These are phyloP conservation scores for Elaeis guineensis DNA, from an alignment of 176 grass and related monocot genomes.

Conservation along the genomic window DNA sequence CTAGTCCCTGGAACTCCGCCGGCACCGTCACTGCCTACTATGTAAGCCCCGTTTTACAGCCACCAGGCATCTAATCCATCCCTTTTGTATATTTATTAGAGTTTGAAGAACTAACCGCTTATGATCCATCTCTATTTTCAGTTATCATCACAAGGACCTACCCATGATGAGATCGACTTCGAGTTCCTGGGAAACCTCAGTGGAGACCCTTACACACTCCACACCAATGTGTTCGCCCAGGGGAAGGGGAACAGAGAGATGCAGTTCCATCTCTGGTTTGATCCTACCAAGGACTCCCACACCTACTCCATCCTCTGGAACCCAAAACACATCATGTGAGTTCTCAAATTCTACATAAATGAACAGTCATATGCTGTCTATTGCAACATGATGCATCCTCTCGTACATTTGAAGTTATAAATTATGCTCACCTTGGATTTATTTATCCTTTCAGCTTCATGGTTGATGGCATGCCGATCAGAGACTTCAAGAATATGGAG, in stretches of 20 bases:
- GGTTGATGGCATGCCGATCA: conserved; percentile 8
- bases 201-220: conserved; percentile 10
- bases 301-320: conserved; percentile 16
- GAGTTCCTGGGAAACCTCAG: conserved; percentile 15
- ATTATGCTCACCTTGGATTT: not conserved
- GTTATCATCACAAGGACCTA: conserved; percentile 5
- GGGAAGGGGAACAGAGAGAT: conserved; percentile 12
- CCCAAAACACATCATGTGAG: conserved; percentile 3
- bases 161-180: conserved; percentile 14
- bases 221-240: conserved; percentile 12
- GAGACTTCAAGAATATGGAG: conserved; percentile 11
- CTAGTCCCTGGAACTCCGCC: conserved; percentile 3
- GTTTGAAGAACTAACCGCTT: not conserved
- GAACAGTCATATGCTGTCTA: not conserved
- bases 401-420: no score
- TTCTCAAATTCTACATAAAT: not conserved
- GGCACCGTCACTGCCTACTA: conserved; percentile 12
- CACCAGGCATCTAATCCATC: no score
- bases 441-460: not conserved
- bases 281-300: conserved; percentile 17
- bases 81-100: not conserved
- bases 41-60: not conserved
- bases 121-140: not conserved
- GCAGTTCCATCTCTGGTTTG: conserved; percentile 20
- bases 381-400: not conserved